Percentiles rank a stretch among this genome's conserved stretches.
These are phyloP conservation scores for Ceriops zippeliana DNA, from an alignment of 345 rosid genomes.

Conservation along the genomic window DNA sequence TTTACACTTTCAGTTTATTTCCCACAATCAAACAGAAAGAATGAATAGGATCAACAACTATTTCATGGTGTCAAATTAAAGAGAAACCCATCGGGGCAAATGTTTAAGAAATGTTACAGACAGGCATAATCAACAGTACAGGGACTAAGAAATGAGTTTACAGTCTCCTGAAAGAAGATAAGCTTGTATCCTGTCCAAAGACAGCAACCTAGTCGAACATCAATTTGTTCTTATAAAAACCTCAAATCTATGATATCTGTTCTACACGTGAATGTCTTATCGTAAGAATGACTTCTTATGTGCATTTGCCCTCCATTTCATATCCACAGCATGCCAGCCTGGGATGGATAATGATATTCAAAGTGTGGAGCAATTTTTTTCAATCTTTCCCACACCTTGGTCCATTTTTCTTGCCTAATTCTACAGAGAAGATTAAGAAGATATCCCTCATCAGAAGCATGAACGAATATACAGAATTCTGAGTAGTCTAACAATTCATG, in stretches of 20 bases:
- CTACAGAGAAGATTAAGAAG: slow-evolving; percentile 59
- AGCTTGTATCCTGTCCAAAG: neutral
- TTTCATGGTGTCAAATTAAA: neutral
- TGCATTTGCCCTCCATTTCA: slow-evolving; percentile 76
- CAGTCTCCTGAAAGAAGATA: neutral
- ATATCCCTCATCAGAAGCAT: slow-evolving; percentile 64
- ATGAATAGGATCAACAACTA: too few relatives aligned
- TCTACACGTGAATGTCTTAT: slow-evolving; percentile 42
- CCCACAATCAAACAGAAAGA: too few relatives aligned
- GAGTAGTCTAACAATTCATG: slow-evolving; percentile 88
- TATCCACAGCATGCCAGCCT: slow-evolving; percentile 66
- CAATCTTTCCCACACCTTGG: slow-evolving; percentile 61
- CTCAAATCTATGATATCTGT: slow-evolving; percentile 50
- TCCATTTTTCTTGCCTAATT: slow-evolving; percentile 52
- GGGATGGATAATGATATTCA: slow-evolving; percentile 70
- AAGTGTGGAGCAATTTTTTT: slow-evolving; percentile 52
- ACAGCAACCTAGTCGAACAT: neutral
- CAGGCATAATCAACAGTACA: neutral
- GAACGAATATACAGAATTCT: slow-evolving; percentile 63
- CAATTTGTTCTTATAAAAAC: slow-evolving; percentile 10
- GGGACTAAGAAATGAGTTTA: neutral
- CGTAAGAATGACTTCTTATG: slow-evolving; percentile 45
- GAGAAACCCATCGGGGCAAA: neutral
- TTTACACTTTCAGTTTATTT: too few relatives aligned
- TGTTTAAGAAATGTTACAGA: neutral